phyloP scores from a whole-genome alignment of 108 stramenopile species.

The Chaetoceros tenuissimus region DNA sequence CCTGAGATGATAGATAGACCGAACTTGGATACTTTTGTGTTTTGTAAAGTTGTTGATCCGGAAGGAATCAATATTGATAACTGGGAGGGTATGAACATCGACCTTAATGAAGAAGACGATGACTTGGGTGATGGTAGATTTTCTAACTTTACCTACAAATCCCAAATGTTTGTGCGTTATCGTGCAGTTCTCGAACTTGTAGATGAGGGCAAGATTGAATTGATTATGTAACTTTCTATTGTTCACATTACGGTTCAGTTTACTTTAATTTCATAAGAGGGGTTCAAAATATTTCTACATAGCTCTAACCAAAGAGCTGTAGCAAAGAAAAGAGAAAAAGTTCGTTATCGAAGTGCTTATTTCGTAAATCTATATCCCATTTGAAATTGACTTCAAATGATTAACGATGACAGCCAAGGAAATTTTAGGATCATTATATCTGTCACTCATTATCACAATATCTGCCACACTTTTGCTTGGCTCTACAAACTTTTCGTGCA shows the following conservation, averaged over 20 bases:
- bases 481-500: constrained; percentile 90
- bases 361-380: too few species aligned
- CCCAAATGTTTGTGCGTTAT: background rate
- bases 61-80: background rate
- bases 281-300: too few species aligned
- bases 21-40: constrained; percentile 42
- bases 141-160: too few species aligned
- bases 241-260: too few species aligned
- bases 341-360: too few species aligned
- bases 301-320: too few species aligned
- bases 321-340: too few species aligned
- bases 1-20: constrained; percentile 38
- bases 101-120: background rate
- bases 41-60: constrained; percentile 33
- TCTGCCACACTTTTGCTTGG: constrained; percentile 85
- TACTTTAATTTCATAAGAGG: too few species aligned
- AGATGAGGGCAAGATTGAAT: background rate
- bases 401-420: constrained; percentile 63
- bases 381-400: constrained; percentile 51
- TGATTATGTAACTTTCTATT: background rate
- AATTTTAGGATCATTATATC: constrained; percentile 44
- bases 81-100: background rate
- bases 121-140: background rate
- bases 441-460: constrained; percentile 70
- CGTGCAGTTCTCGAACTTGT: background rate